Percentiles rank a stretch among this genome's conserved stretches.
Conservation (phyloP, 805 yeast genomes). For the Cyberlindnera mrakii region DNA sequence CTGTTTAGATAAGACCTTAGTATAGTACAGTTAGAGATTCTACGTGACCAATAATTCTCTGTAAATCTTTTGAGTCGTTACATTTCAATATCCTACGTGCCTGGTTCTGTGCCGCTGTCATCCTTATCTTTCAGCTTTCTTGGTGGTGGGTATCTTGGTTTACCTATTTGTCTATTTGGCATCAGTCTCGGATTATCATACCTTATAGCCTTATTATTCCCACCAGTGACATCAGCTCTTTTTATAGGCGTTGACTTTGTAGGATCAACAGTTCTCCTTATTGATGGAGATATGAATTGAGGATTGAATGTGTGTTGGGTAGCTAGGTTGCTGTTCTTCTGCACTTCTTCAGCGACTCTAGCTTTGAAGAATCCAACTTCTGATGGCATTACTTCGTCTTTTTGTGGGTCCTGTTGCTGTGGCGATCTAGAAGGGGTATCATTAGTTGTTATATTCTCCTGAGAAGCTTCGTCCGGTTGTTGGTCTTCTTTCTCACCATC, state of each 20-base stretch:
- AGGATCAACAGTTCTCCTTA: slow-evolving; percentile 60
- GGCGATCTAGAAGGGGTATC: slow-evolving; percentile 9
- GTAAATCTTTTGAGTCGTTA: no score
- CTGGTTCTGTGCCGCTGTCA: no score
- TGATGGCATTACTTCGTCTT: slow-evolving; percentile 3
- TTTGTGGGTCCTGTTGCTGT: not conserved
- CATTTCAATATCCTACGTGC: not conserved
- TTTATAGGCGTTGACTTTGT: slow-evolving; percentile 60
- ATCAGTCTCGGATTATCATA: slow-evolving; percentile 24
- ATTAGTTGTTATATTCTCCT: slow-evolving; percentile 2
- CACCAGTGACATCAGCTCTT: slow-evolving; percentile 23
- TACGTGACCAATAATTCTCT: no score
- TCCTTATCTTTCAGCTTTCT: slow-evolving; percentile 7
- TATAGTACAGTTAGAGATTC: no score
- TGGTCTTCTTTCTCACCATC: slow-evolving; percentile 6
- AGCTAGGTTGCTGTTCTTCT: slow-evolving; percentile 32
- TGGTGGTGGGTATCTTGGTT: slow-evolving; percentile 23
- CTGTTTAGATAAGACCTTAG: slow-evolving; percentile 1
- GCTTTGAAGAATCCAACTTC: slow-evolving; percentile 54
- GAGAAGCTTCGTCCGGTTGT: slow-evolving; percentile 2
- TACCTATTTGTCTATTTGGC: slow-evolving; percentile 24
- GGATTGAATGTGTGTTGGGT: slow-evolving; percentile 45
- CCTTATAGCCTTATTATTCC: slow-evolving; percentile 8
- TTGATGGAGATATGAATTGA: slow-evolving; percentile 49
- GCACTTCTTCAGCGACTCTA: slow-evolving; percentile 53